phyloP scores from a whole-genome alignment of 805 yeast species.

The Candida insectalens region DNA sequence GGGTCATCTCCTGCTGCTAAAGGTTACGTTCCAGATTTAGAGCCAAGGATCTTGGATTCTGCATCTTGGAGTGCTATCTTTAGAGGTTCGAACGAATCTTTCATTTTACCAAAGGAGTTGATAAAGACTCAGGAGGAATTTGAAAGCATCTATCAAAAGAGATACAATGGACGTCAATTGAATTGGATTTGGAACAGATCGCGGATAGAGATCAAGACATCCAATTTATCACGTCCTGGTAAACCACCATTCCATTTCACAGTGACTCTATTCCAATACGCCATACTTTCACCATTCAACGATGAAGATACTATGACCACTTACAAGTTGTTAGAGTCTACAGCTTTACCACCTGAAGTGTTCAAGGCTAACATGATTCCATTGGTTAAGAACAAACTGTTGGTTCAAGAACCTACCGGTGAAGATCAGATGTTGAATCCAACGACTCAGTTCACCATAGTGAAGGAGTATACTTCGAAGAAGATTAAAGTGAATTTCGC shows the following conservation, averaged over 20 bases:
- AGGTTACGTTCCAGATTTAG: constrained; percentile 19
- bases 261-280: constrained; percentile 79
- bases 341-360: constrained; percentile 55
- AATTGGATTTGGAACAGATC: constrained; percentile 96
- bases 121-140: constrained; percentile 55
- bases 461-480: constrained; percentile 76
- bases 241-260: constrained; percentile 74
- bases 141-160: constrained; percentile 55
- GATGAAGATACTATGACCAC: constrained; percentile 50
- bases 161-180: constrained; percentile 80
- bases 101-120: constrained; percentile 61
- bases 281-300: constrained; percentile 79
- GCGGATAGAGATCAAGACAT: constrained; percentile 75
- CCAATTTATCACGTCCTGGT: constrained; percentile 72
- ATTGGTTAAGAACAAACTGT: constrained; percentile 65
- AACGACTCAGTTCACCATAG: constrained; percentile 57
- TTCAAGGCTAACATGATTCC: constrained; percentile 74
- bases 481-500: constrained; percentile 73
- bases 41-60: constrained; percentile 24
- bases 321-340: constrained; percentile 50
- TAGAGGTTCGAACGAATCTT: constrained; percentile 28
- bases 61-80: constrained; percentile 24
- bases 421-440: constrained; percentile 40
- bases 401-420: constrained; percentile 58
- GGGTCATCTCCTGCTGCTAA: constrained; percentile 6